phyloP scores from a whole-genome alignment of 371 early-diverging fungal species.

The Mortierella sp. region DNA sequence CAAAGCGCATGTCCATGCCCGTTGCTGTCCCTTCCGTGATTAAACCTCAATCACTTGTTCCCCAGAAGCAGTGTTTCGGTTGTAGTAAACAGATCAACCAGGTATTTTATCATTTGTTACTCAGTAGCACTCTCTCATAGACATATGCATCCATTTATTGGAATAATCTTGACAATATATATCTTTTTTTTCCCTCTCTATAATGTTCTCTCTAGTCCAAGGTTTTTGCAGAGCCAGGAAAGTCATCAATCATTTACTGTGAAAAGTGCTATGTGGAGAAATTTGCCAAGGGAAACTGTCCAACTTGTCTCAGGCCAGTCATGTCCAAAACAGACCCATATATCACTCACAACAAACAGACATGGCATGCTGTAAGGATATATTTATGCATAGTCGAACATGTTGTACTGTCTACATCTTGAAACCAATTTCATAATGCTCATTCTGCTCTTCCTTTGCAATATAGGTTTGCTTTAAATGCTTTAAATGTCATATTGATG shows the following conservation, averaged over 20 bases:
- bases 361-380: constrained; percentile 62
- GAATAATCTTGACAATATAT: too few species aligned
- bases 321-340: constrained; percentile 59
- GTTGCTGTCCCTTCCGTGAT: constrained; percentile 18
- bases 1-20: constrained; percentile 56
- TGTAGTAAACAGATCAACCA: constrained; percentile 48
- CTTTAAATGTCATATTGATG: constrained; percentile 59
- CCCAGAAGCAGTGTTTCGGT: constrained; percentile 55
- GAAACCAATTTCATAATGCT: neutral
- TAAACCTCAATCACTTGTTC: constrained; percentile 42
- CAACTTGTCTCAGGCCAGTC: constrained; percentile 60
- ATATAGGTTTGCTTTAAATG: constrained; percentile 57
- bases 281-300: constrained; percentile 55
- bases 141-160: too few species aligned
- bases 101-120: too few species aligned
- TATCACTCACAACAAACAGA: constrained; percentile 59
- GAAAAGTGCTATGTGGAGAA: constrained; percentile 52
- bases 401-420: too few species aligned
- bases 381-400: neutral
- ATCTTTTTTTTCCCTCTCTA: neutral
- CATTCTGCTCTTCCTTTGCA: neutral
- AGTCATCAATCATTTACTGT: constrained; percentile 43
- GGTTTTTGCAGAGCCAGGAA: constrained; percentile 51
- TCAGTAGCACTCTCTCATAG: too few species aligned
- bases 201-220: constrained; percentile 54